Evolutionary conservation across 805 yeast species (phyloP), one percentile per base, ranked within the genome.

Genomic region (Zygoascus tannicola): DNA sequence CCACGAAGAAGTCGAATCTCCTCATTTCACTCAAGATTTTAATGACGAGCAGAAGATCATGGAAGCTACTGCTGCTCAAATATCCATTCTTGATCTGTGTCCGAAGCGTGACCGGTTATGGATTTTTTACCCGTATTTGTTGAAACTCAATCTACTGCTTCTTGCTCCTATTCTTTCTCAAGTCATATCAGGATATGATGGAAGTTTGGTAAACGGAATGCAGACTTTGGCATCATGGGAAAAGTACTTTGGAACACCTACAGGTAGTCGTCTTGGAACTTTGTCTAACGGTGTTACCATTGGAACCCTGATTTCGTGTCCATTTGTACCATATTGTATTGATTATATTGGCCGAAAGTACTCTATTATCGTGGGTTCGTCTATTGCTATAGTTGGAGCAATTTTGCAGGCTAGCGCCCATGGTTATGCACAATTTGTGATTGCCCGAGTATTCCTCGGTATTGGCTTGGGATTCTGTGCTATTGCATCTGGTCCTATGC

Each of bases 221-320:
- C 54, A 50, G 32, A 38, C 35, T 60, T 55, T 68, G 15, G 40
- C 39, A 2, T 28, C 43, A 4, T 51, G 53, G 51, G 38, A 41
- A n/a, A 40, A 39, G 10, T 51, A 48, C 30, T 51, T 51, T 30
- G 45, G 35, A 42, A 30, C 40, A 19, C 55, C 53, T 7, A 41
- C 43, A 10, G 53, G 53, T 7, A 22, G 38, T 16, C 35, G 46
- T 12, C 45, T 50, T 18, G 55, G 53, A 1, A 38, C 49, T n/a
- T 44, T 50, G 46, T 43, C 35, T n/a, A 48, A 48, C 30, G 52
- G 53, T n/a, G 36, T 45, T 22, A 38, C 56, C 80, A 43, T 48
- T 38, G 92, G 88, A 35, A 80, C 85, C 62, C 75, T 81, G 69
- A 69, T 73, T 50, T 85, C 86, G 49, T 81, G 86, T 4, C 57